Base-by-base conservation (phyloP, 225 moss, liverwort and hornwort species). In the Ulota crispa region DNA sequence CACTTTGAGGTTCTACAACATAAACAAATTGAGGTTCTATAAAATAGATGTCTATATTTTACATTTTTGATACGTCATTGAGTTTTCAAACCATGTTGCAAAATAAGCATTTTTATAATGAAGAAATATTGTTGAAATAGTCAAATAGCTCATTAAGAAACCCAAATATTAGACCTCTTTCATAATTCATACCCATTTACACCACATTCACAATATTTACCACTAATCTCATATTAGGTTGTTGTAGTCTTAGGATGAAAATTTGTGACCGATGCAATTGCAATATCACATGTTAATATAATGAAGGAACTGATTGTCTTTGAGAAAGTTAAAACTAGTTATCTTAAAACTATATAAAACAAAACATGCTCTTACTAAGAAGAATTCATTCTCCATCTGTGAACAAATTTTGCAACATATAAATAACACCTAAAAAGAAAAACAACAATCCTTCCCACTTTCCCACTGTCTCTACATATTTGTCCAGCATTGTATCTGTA, bases 391-490 rank as follows among this genome's bases (percentile, higher is more conserved):
- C 52, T 1, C 77, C 52, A 5, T 39, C 19, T 8, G 0, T 9
- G 2, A 79, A 75, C 3, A 75, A 60, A 59, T 75, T 88, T 78
- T 88, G 80, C 50, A 83, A 60, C 5, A 81, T 6, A 77, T 86
- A 78, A 68, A 78, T 2, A 0, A 79, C 4, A 7, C 70, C 86
- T 12, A 82, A 73, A 31, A 75, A 79, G 45, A 82, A 82, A 57
- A 85, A 83, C 9, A 88, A 15, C 23, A 77, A 39, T 43, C 80
- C 88, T 72, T 85, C 88, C 85, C 82, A 85, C 30, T 72, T 80
- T 82, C 78, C 88, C 31, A 86, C 34, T 2, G 88, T 88, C 80
- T 86, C 78, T 9, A 86, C 47, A 56, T 88, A 88, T 74, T 86
- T 78, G 13, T 88, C 81, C 23, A 83, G 0, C 30, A 83, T 14